A percentile compares a stretch with the other conserved stretches of the same genome.
These are phyloP conservation scores for Naegleria lovaniensis DNA, from an alignment of 208 protist genomes.

Conservation along the genomic window DNA sequence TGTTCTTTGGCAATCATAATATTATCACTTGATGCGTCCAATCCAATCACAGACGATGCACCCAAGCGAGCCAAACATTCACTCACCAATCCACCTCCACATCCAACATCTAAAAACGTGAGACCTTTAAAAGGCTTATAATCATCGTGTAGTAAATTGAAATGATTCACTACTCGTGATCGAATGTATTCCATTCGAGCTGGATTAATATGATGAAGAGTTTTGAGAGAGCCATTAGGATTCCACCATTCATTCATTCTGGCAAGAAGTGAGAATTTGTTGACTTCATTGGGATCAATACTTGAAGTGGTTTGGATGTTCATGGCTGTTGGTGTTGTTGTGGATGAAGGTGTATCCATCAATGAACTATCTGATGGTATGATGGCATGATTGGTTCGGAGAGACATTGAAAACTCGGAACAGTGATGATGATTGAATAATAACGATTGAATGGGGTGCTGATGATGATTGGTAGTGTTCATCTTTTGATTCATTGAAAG, in stretches of 20 bases:
- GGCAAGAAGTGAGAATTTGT: not conserved
- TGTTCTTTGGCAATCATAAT: slow-evolving; percentile 60
- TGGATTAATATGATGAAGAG: slow-evolving; percentile 81
- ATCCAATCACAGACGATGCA: slow-evolving; percentile 64
- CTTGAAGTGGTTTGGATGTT: not conserved
- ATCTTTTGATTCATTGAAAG: too few relatives aligned
- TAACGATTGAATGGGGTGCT: too few relatives aligned
- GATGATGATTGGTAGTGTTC: too few relatives aligned
- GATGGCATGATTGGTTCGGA: too few relatives aligned
- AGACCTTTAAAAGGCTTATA: slow-evolving; percentile 45
- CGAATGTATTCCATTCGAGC: slow-evolving; percentile 71
- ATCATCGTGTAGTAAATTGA: not conserved
- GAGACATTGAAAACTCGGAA: too few relatives aligned
- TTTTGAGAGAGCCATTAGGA: slow-evolving; percentile 65
- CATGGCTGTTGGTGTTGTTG: not conserved
- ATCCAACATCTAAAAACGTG: slow-evolving; percentile 76
- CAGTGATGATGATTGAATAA: too few relatives aligned
- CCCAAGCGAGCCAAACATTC: slow-evolving; percentile 76
- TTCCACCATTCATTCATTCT: slow-evolving; percentile 67
- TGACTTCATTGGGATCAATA: not conserved
- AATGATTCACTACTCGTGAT: slow-evolving; percentile 28
- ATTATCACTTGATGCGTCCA: slow-evolving; percentile 74
- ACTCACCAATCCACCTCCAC: slow-evolving; percentile 74
- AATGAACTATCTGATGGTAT: too few relatives aligned
- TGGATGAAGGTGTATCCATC: too few relatives aligned